These are phyloP conservation scores for Penicillium vulpinum DNA, from an alignment of 2,329 filamentous ascomycete species.

Conservation along the genomic window DNA sequence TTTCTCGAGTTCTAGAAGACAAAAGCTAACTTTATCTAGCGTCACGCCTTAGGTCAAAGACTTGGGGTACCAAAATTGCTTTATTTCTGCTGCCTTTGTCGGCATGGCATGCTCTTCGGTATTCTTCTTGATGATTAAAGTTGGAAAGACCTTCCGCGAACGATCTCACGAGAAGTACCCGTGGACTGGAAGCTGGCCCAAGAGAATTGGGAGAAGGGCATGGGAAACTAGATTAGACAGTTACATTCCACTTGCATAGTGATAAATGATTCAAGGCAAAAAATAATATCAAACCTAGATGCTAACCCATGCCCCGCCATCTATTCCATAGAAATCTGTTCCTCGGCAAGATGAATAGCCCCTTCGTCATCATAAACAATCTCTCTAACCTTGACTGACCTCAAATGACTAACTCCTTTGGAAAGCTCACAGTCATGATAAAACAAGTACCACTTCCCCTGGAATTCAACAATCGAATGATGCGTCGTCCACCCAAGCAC, in stretches of 20 bases:
- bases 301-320: neutral
- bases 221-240: slow-evolving; percentile 28
- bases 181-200: slow-evolving; percentile 39
- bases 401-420: slow-evolving; percentile 67
- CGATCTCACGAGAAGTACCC: slow-evolving; percentile 39
- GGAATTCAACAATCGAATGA: slow-evolving; percentile 74
- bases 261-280: neutral
- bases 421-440: slow-evolving; percentile 73
- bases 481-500: slow-evolving; percentile 81
- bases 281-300: neutral
- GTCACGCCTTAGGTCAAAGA: slow-evolving; percentile 51
- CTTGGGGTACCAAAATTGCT: slow-evolving; percentile 49
- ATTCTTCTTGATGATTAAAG: slow-evolving; percentile 44
- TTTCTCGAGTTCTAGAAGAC: neutral
- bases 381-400: slow-evolving; percentile 73
- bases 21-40: slow-evolving; percentile 20
- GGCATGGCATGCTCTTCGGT: slow-evolving; percentile 39
- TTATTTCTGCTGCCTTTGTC: slow-evolving; percentile 43
- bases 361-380: slow-evolving; percentile 69
- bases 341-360: slow-evolving; percentile 51
- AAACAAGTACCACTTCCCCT: slow-evolving; percentile 71
- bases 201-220: slow-evolving; percentile 36
- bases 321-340: neutral
- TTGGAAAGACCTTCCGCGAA: slow-evolving; percentile 38
- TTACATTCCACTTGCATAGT: neutral